Conservation (phyloP, 192 early-diverging fungal genomes). For the Coemansia pectinata region DNA sequence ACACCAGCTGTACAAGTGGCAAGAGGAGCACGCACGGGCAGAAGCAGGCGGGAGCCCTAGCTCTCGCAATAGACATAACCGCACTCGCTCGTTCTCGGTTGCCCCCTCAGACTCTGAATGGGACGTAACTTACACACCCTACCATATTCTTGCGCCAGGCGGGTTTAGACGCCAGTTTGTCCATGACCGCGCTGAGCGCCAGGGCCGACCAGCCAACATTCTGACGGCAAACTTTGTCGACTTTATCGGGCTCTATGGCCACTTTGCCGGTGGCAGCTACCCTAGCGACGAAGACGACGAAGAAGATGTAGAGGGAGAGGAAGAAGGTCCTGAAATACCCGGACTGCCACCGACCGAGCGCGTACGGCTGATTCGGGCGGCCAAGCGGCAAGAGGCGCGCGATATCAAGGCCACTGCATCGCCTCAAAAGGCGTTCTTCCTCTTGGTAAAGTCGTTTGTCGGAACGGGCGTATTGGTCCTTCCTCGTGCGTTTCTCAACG, state of each 20-base stretch:
- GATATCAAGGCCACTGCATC: slow-evolving; percentile 59
- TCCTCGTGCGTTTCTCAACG: slow-evolving; percentile 75
- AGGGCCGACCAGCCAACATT: slow-evolving; percentile 63
- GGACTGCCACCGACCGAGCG: slow-evolving; percentile 13
- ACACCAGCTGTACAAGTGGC: slow-evolving; percentile 88
- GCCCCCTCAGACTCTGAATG: slow-evolving; percentile 59
- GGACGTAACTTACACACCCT: slow-evolving; percentile 55
- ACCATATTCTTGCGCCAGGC: slow-evolving; percentile 71
- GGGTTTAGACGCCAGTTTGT: slow-evolving; percentile 89
- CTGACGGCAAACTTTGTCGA: slow-evolving; percentile 93
- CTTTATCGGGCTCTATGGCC: slow-evolving; percentile 89
- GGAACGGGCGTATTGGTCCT: slow-evolving; percentile 78
- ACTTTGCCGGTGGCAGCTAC: slow-evolving; percentile 91
- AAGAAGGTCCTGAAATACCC: slow-evolving; percentile 9
- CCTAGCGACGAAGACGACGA: slow-evolving; percentile 77
- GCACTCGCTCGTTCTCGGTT: slow-evolving; percentile 43
- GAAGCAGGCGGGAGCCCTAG: slow-evolving; percentile 7
- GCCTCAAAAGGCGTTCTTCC: slow-evolving; percentile 71
- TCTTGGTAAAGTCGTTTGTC: slow-evolving; percentile 80
- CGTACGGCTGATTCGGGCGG: slow-evolving; percentile 9
- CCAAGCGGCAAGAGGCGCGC: slow-evolving; percentile 22
- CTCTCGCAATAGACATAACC: slow-evolving; percentile 18
- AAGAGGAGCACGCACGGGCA: slow-evolving; percentile 56
- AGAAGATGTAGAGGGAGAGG: slow-evolving; percentile 52
- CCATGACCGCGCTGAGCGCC: slow-evolving; percentile 64